Conservation (phyloP, 139 green algal species). For the Chlorella sp. region DNA sequence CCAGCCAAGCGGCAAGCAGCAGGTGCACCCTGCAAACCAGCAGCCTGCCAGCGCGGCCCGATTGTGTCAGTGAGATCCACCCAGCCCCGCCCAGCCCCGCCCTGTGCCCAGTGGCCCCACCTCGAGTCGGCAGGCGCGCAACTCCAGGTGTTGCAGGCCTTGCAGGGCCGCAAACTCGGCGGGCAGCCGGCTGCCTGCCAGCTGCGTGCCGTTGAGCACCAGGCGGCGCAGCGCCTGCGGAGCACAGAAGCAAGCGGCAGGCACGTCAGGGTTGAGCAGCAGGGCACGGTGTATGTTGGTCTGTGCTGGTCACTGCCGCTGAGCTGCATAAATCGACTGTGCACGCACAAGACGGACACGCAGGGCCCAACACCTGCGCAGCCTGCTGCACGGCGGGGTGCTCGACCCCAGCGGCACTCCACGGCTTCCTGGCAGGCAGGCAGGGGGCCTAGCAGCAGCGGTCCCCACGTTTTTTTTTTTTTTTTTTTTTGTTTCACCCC, state of each 20-base stretch:
- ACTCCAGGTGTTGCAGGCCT: conserved; percentile 14
- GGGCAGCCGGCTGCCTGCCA: conserved; percentile 15
- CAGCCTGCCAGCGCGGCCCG: neutral
- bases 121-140: conserved; percentile 26
- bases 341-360: too few relatives aligned
- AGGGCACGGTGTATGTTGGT: too few relatives aligned
- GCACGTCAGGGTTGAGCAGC: neutral
- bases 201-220: conserved; percentile 16
- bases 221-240: conserved; percentile 11
- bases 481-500: too few relatives aligned
- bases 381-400: too few relatives aligned
- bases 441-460: too few relatives aligned
- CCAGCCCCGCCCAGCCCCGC: neutral
- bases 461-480: too few relatives aligned
- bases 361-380: too few relatives aligned
- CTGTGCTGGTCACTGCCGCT: too few relatives aligned
- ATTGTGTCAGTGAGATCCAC: too few relatives aligned
- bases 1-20: too few relatives aligned
- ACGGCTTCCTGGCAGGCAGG: neutral
- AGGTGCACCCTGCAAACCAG: neutral
- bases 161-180: conserved; percentile 17
- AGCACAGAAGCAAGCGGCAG: neutral
- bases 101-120: neutral
- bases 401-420: too few relatives aligned
- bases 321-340: too few relatives aligned